Percentiles rank a stretch among this genome's conserved stretches.
Conservation (phyloP, 305 asterid genomes). For the Nicotiana rustica region DNA sequence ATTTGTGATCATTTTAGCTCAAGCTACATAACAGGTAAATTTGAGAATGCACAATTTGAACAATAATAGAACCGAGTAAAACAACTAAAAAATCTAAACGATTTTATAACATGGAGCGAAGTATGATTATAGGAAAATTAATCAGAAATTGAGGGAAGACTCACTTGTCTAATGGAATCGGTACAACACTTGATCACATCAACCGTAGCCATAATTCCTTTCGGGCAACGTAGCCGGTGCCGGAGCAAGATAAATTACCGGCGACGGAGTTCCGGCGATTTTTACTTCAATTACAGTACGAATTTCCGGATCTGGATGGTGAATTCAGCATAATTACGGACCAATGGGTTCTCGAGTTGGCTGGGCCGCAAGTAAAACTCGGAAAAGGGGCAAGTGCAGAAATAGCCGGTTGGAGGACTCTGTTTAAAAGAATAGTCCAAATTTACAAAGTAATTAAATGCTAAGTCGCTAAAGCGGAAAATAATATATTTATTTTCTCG, state of each 20-base stretch:
- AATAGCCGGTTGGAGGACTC: background rate
- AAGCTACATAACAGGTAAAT: background rate
- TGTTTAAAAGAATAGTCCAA: too few species aligned
- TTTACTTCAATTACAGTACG: background rate
- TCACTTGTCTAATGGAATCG: constrained; percentile 88
- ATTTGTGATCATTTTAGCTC: background rate
- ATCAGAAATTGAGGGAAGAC: constrained; percentile 18
- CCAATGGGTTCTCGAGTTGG: background rate
- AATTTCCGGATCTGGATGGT: background rate
- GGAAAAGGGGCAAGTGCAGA: background rate
- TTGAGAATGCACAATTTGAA: background rate
- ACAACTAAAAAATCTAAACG: background rate
- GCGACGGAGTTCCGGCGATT: background rate
- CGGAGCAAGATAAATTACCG: background rate
- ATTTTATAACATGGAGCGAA: background rate
- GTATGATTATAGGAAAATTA: constrained; percentile 31
- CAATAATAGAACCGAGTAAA: background rate
- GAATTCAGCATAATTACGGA: background rate
- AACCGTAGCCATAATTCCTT: constrained; percentile 60
- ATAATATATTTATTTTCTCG: too few species aligned
- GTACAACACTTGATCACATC: constrained; percentile 88
- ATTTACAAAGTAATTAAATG: too few species aligned
- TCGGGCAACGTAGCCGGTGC: background rate
- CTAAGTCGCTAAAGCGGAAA: too few species aligned
- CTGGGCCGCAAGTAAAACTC: background rate